phyloP scores from a whole-genome alignment of 1,284 basidiomycete genomes.

The Pascua sp. region DNA sequence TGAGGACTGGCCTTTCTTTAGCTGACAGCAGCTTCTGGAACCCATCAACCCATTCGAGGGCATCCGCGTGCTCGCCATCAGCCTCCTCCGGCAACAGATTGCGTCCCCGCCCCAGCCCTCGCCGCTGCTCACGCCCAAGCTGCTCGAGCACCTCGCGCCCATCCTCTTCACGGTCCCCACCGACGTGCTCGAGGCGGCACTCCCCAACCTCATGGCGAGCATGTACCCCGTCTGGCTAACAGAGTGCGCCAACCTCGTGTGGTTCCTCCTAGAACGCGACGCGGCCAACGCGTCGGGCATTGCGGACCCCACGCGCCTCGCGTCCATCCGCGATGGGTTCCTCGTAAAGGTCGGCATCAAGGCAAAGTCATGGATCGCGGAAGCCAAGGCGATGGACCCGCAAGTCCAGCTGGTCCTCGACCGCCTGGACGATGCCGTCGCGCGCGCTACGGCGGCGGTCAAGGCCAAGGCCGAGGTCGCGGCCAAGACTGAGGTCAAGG shows the following conservation, averaged over 20 bases:
- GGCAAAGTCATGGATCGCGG: slow-evolving; percentile 6
- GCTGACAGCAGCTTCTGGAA: slow-evolving; percentile 30
- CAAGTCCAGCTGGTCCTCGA: slow-evolving; percentile 10
- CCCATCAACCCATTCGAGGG: slow-evolving; percentile 39
- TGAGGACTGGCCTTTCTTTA: background rate
- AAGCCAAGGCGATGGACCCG: background rate
- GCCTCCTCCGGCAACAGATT: slow-evolving; percentile 31
- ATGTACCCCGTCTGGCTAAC: slow-evolving; percentile 32
- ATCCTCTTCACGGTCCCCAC: slow-evolving; percentile 22
- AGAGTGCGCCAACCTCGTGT: slow-evolving; percentile 22
- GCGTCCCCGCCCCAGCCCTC: slow-evolving; percentile 8
- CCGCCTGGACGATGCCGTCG: slow-evolving; percentile 10
- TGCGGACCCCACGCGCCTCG: background rate
- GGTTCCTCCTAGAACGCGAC: slow-evolving; percentile 16
- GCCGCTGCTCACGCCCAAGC: slow-evolving; percentile 9
- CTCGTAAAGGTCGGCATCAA: slow-evolving; percentile 2
- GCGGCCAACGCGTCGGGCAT: slow-evolving; percentile 11
- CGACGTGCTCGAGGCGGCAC: slow-evolving; percentile 14
- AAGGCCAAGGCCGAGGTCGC: background rate
- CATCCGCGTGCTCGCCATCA: slow-evolving; percentile 31
- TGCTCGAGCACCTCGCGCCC: slow-evolving; percentile 17
- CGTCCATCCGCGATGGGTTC: slow-evolving; percentile 4
- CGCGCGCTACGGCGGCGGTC: slow-evolving; percentile 7
- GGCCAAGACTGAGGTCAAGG: no score
- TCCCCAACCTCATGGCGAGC: slow-evolving; percentile 17